Evolutionary conservation across 768 basidiomycete species (phyloP).

Genomic region (Antrodiella citrinella): DNA sequence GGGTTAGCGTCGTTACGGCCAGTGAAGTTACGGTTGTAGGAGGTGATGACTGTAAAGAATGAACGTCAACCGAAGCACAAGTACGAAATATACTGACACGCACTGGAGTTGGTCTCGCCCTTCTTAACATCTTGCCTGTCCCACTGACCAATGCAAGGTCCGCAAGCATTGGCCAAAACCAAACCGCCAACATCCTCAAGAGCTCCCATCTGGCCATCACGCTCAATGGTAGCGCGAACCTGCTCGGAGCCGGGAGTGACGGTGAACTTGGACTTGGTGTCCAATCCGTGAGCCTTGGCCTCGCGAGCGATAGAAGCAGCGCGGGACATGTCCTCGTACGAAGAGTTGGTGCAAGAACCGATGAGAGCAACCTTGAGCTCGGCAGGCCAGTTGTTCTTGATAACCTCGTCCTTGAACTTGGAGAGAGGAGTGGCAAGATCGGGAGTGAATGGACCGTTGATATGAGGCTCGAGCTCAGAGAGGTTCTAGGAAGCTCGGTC

Average conservation of each 20-base stretch:
- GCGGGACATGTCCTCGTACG: slow-evolving; percentile 99
- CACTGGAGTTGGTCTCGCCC: slow-evolving; percentile 94
- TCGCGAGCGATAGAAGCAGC: slow-evolving; percentile 90
- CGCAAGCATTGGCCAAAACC: slow-evolving; percentile 97
- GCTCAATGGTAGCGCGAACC: slow-evolving; percentile 93
- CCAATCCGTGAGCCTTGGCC: slow-evolving; percentile 80
- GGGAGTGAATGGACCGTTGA: slow-evolving; percentile 99
- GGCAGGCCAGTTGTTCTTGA: slow-evolving; percentile 93
- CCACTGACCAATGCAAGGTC: slow-evolving; percentile 99
- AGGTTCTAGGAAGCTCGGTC: slow-evolving; percentile 52
- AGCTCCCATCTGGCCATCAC: slow-evolving; percentile 86
- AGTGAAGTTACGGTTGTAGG: slow-evolving; percentile 99
- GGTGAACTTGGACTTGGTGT: slow-evolving; percentile 90
- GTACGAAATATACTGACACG: slow-evolving; percentile 21
- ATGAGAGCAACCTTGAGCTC: slow-evolving; percentile 97
- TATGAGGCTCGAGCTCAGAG: slow-evolving; percentile 95
- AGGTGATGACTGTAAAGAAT: slow-evolving; percentile 81
- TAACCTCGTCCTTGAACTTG: slow-evolving; percentile 85
- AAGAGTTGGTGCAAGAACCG: slow-evolving; percentile 99
- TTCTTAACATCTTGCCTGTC: slow-evolving; percentile 95
- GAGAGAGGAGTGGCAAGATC: slow-evolving; percentile 98
- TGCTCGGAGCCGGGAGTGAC: slow-evolving; percentile 99
- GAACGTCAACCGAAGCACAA: background rate
- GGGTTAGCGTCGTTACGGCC: slow-evolving; percentile 99
- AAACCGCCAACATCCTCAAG: slow-evolving; percentile 87